Percentiles rank a stretch among this genome's conserved stretches.
These are phyloP conservation scores for Fusarium buharicum DNA, from an alignment of 2,329 filamentous ascomycete species.

Conservation along the genomic window DNA sequence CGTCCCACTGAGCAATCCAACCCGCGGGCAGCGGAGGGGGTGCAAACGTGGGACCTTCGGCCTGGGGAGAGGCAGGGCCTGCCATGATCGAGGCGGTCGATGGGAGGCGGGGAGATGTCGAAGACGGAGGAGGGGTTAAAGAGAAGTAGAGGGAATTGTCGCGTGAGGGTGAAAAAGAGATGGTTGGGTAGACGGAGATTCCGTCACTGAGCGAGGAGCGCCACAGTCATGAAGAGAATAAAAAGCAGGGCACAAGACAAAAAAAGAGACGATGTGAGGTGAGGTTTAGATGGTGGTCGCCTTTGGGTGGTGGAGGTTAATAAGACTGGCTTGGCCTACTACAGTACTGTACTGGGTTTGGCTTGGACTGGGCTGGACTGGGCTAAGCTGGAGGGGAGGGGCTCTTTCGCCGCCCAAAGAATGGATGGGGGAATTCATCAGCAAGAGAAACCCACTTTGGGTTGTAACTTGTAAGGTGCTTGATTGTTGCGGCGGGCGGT, in stretches of 20 bases:
- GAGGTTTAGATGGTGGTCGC: conserved; percentile 39
- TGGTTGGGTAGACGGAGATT: conserved; percentile 37
- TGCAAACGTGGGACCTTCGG: conserved; percentile 67
- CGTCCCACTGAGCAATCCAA: conserved; percentile 78
- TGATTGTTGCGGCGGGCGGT: conserved; percentile 6
- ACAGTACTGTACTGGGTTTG: conserved; percentile 10
- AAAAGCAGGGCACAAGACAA: conserved; percentile 23
- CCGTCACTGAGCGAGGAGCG: conserved; percentile 43
- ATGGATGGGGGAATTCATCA: conserved; percentile 22
- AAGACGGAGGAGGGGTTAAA: conserved; percentile 23
- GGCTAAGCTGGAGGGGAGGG: conserved; percentile 32
- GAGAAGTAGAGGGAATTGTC: conserved; percentile 17
- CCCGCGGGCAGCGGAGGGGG: conserved; percentile 71
- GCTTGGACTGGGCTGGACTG: conserved; percentile 13
- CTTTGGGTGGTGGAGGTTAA: conserved; percentile 38
- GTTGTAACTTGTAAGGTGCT: conserved; percentile 17
- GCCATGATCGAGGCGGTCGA: conserved; percentile 56
- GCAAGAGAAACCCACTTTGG: conserved; percentile 26
- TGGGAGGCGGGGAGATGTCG: conserved; percentile 22
- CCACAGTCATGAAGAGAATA: conserved; percentile 42
- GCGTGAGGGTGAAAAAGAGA: conserved; percentile 18
- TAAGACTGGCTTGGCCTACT: conserved; percentile 26
- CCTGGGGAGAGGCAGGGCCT: conserved; percentile 67
- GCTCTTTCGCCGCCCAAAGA: conserved; percentile 26
- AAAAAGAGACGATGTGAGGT: conserved; percentile 20